Conservation (phyloP, 164 flowering plant genomes). For the Vitis rupestris region DNA sequence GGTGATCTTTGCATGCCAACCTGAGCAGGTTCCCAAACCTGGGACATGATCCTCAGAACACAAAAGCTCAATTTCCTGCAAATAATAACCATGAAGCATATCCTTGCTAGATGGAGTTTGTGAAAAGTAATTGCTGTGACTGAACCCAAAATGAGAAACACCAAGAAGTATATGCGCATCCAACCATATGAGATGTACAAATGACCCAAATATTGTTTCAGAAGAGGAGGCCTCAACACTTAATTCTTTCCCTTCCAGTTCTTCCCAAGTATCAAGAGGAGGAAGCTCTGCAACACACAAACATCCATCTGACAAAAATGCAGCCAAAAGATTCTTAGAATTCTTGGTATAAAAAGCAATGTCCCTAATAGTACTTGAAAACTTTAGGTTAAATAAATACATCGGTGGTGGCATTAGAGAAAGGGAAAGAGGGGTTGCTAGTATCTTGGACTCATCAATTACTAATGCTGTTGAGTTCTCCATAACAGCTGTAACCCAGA, state of each 20-base stretch:
- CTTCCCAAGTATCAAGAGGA: constrained; percentile 63
- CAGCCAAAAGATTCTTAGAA: constrained; percentile 64
- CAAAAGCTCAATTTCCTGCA: constrained; percentile 64
- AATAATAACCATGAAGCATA: constrained; percentile 31
- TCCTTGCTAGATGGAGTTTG: constrained; percentile 21
- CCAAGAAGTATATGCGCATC: constrained; percentile 69
- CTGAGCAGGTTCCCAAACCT: constrained; percentile 59
- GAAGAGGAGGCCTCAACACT: constrained; percentile 47
- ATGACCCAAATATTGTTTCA: constrained; percentile 41
- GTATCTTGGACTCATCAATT: constrained; percentile 64
- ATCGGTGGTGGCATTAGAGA: constrained; percentile 90
- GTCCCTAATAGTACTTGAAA: constrained; percentile 56
- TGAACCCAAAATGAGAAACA: constrained; percentile 44
- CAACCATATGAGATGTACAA: constrained; percentile 76
- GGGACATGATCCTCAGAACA: constrained; percentile 72
- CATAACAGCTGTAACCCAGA: constrained; percentile 79
- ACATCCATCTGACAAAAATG: constrained; percentile 59
- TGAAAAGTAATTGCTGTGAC: constrained; percentile 17
- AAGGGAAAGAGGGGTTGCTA: constrained; percentile 69
- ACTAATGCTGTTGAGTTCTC: constrained; percentile 85
- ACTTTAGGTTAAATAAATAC: constrained; percentile 64
- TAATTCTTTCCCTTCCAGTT: constrained; percentile 77
- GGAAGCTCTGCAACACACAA: constrained; percentile 80
- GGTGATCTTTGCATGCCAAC: constrained; percentile 63
- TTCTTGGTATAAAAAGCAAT: constrained; percentile 47